Base-by-base conservation (phyloP, 768 basidiomycete species). In the Nidularia pulvinata region DNA sequence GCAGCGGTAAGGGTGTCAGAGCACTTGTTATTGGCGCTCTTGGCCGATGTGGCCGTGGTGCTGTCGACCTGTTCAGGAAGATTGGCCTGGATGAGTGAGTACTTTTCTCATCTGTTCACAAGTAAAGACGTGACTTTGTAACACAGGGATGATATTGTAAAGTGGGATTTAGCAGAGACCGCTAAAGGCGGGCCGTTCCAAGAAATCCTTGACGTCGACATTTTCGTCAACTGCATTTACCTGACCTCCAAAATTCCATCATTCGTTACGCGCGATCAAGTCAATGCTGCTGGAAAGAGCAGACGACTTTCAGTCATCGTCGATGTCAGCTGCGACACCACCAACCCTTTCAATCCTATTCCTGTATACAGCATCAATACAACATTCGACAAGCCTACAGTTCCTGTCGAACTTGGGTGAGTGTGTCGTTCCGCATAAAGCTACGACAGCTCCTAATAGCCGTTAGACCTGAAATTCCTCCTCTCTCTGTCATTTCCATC, bases 171-270 rank as follows among this genome's bases (percentile, higher is more conserved):
- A 79, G 90, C 79, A 2, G 97, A 99, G 76, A 99, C 97, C 6
- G 90, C 89, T 62, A 95, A 94, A 74, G 95, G 95, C 33, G 97
- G 97, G 2, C 97, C 97, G 0, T 98, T 98, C 78, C 70, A 82
- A 46, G 96, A 98, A 75, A 93, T 99, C 55, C 82, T 98, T 32
- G 93, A 93, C 57, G 96, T 94, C 57, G 96, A 99, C 73, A 86
- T 99, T 62, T 98, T 99, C 65, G 85, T 98, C 80, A 99, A 99
- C 77, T 98, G 97, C 81, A 99, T 99, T 69, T 98, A 98, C 71
- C 87, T 99, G 49, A 86, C 85, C n/a, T 83, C 86, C 14, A 68
- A 78, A 55, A 94, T 96, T 51, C 93, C 93, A 0, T 74, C 86
- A n/a, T 98, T 98, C 69, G 55, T 97, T 47, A 86, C 86, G 4